These are phyloP conservation scores for Tolypocladium nubicola DNA, from an alignment of 2,329 filamentous ascomycete genomes.

Conservation along the genomic window DNA sequence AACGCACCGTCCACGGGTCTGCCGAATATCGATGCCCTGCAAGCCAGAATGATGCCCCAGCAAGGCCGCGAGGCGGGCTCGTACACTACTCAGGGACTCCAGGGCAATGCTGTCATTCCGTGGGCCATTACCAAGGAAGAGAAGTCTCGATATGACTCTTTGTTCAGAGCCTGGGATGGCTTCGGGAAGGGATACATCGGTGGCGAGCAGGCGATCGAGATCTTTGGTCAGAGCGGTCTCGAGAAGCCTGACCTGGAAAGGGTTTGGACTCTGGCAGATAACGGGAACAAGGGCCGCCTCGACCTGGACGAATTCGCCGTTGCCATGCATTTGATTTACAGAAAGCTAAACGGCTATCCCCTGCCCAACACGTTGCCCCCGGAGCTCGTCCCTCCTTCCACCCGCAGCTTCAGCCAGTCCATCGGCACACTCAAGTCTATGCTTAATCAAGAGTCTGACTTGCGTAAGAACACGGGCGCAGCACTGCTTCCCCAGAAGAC, in stretches of 20 bases:
- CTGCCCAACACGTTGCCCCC: slow-evolving; percentile 78
- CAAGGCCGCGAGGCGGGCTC: slow-evolving; percentile 73
- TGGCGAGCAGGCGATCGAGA: slow-evolving; percentile 88
- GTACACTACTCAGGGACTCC: slow-evolving; percentile 77
- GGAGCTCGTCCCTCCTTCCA: slow-evolving; percentile 89
- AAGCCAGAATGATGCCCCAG: slow-evolving; percentile 95
- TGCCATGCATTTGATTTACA: slow-evolving; percentile 97
- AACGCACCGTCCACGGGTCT: slow-evolving; percentile 84
- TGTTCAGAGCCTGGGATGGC: slow-evolving; percentile 96
- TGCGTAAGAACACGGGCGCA: slow-evolving; percentile 79
- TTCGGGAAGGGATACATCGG: slow-evolving; percentile 86
- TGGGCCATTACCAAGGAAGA: slow-evolving; percentile 99
- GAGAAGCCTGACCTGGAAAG: slow-evolving; percentile 83
- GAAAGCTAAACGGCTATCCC: slow-evolving; percentile 92
- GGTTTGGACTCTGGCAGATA: slow-evolving; percentile 90
- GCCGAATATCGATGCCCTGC: slow-evolving; percentile 86
- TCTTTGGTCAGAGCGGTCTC: slow-evolving; percentile 90
- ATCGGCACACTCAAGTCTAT: slow-evolving; percentile 88
- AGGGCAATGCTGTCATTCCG: slow-evolving; percentile 89
- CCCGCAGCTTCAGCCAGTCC: slow-evolving; percentile 83
- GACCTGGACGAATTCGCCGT: slow-evolving; percentile 97
- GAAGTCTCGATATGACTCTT: slow-evolving; percentile 89
- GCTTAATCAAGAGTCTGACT: slow-evolving; percentile 80
- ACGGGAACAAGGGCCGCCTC: slow-evolving; percentile 85
- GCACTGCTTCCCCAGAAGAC: slow-evolving; percentile 90